Conservation (phyloP, 345 rosid species). For the Abelmoschus esculentus region DNA sequence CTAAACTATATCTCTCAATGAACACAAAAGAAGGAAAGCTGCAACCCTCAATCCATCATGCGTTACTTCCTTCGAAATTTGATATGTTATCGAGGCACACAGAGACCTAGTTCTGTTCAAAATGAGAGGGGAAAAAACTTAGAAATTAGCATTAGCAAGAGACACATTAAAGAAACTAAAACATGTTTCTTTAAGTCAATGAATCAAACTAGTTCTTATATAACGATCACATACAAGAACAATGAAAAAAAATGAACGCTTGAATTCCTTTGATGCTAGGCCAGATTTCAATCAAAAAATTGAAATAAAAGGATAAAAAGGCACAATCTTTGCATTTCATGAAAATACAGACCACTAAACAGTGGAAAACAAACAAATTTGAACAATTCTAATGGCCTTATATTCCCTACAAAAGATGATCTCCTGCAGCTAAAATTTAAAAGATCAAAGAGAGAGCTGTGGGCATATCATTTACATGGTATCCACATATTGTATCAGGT, state of each 20-base stretch:
- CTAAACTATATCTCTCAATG: not conserved
- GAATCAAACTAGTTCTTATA: not conserved
- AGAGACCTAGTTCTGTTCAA: slow-evolving; percentile 61
- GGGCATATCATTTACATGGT: not conserved
- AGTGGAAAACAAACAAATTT: not conserved
- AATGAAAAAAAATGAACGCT: not conserved
- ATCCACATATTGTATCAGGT: not conserved
- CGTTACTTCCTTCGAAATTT: slow-evolving; percentile 11
- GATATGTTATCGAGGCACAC: slow-evolving; percentile 63
- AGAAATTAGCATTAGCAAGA: slow-evolving; percentile 8
- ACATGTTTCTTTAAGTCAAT: not conserved
- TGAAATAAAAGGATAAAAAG: not conserved
- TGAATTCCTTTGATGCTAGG: not conserved
- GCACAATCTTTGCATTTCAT: not conserved
- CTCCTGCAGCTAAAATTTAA: not conserved
- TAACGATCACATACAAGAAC: not conserved
- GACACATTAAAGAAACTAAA: not conserved
- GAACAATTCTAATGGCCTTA: not conserved
- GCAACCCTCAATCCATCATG: slow-evolving; percentile 4
- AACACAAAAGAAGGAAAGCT: slow-evolving; percentile 7
- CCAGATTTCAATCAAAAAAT: not conserved
- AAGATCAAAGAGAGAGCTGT: not conserved
- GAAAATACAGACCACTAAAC: not conserved
- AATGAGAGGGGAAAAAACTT: slow-evolving; percentile 1
- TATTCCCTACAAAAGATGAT: not conserved